Evolutionary conservation across 2,329 filamentous ascomycete genomes (phyloP), one percentile per base, ranked within the genome.

Genomic region (Bimuria novae-zelandiae): DNA sequence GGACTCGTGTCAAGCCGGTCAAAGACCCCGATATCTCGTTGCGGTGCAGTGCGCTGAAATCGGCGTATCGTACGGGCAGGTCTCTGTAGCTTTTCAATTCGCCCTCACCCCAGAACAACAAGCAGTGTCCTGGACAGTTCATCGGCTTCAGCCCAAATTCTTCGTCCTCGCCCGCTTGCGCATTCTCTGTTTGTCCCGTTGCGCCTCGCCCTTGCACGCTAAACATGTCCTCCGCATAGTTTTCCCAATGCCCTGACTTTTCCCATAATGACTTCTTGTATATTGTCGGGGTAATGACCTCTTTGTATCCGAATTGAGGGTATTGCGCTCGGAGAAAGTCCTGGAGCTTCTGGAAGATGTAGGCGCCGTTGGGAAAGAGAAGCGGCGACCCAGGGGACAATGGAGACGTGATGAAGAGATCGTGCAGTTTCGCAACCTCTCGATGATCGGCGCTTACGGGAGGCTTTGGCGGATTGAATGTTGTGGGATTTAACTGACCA

Each of bases 141-240:
- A 96, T 96, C 12, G 91, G 91, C 74, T 96, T 96, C 62, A 96
- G 77, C 16, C 89, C 90, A 73, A 90, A 95, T 57, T 89, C 88
- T 59, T 87, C 85, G 56, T 89, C 84, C 55, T 86, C 83, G 17
- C 78, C 80, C 7, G 72, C 58, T 55, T 84, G 79, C 2, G 71
- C 72, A 5, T 75, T 74, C 29, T 76, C 66, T n/a, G 58, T 68
- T 40, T 76, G 68, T 3, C 76, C 77, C 19, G 69, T 76, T 29
- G 77, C 75, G n/a, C 78, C 79, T 14, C 81, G 78, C 1, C 80
- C 80, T 19, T 77, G 85, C 23, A 96, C 91, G 49, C 89, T 87
- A 74, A 92, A 96, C 92, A 96, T 96, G 68, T 96, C 90, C 66
- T 95, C 88, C 54, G 89, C 87, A 76, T 95, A 96, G 71, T 95